Evolutionary conservation across 768 basidiomycete species (phyloP).

Genomic region (Kwoniella heveanensis): DNA sequence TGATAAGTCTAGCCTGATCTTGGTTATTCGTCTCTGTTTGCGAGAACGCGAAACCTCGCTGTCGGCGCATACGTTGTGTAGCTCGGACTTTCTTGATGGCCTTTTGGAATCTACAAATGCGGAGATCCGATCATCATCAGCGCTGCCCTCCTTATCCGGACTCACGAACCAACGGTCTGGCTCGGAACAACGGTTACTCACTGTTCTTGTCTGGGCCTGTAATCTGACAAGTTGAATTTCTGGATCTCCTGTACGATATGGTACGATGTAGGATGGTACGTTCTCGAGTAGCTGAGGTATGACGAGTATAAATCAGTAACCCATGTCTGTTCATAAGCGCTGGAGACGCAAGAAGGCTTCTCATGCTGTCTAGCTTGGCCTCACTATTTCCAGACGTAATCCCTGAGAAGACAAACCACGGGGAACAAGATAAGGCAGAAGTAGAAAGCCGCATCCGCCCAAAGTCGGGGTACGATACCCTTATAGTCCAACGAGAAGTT

Average conservation of each 20-base stretch:
- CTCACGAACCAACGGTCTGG: constrained; percentile 2
- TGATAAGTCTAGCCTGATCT: constrained; percentile 68
- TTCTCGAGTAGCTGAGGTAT: constrained; percentile 88
- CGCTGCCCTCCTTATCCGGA: too few species aligned
- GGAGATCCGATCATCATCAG: neutral
- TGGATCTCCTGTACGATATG: constrained; percentile 99
- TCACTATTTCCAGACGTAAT: constrained; percentile 97
- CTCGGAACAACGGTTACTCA: constrained; percentile 55
- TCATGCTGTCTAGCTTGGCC: constrained; percentile 53
- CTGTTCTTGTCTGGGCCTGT: constrained; percentile 96
- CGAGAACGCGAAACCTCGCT: constrained; percentile 96
- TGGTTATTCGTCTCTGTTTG: constrained; percentile 87
- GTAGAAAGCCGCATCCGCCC: constrained; percentile 87
- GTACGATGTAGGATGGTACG: constrained; percentile 88
- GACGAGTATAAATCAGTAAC: neutral
- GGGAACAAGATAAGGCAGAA: constrained; percentile 83
- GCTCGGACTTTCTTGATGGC: constrained; percentile 99
- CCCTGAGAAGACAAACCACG: constrained; percentile 77
- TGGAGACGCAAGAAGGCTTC: too few species aligned
- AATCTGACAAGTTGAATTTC: constrained; percentile 96
- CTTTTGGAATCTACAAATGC: constrained; percentile 77
- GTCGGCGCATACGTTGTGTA: constrained; percentile 92
- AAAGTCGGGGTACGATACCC: constrained; percentile 86
- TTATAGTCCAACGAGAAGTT: constrained; percentile 87
- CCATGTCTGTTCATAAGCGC: neutral